These are phyloP conservation scores for Botrytis tulipae DNA, from an alignment of 2,329 filamentous ascomycete genomes.

Conservation along the genomic window DNA sequence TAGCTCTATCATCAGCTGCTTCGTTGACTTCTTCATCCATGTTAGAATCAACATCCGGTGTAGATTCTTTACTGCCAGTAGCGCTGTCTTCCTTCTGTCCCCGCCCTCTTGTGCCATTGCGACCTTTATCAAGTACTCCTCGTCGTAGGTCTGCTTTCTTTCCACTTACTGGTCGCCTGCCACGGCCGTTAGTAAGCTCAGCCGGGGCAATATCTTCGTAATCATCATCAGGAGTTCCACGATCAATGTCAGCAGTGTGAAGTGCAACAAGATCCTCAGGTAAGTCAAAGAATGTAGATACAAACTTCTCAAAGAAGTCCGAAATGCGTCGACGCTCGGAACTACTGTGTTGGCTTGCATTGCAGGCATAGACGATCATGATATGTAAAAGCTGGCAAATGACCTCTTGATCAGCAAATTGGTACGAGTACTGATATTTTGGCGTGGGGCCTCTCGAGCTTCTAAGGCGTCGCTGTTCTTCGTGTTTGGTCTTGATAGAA, in stretches of 20 bases:
- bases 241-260: conserved; percentile 65
- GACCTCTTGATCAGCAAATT: conserved; percentile 69
- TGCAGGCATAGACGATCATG: conserved; percentile 63
- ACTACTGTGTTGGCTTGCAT: conserved; percentile 67
- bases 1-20: conserved; percentile 54
- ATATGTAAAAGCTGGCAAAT: conserved; percentile 61
- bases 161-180: conserved; percentile 59
- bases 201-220: conserved; percentile 61
- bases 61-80: conserved; percentile 81
- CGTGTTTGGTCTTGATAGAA: conserved; percentile 87
- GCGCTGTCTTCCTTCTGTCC: conserved; percentile 79
- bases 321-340: conserved; percentile 72
- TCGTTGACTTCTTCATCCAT: conserved; percentile 74
- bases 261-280: conserved; percentile 67
- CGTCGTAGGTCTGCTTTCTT: conserved; percentile 81
- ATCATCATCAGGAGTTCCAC: conserved; percentile 73
- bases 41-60: conserved; percentile 76
- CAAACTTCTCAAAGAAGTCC: conserved; percentile 73
- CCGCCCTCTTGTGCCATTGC: conserved; percentile 67
- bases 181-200: conserved; percentile 66
- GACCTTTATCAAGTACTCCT: conserved; percentile 76
- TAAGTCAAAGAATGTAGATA: conserved; percentile 74
- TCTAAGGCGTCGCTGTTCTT: conserved; percentile 78
- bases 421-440: conserved; percentile 72
- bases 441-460: conserved; percentile 60